Evolutionary conservation across 1,284 basidiomycete genomes (phyloP), one percentile per base, ranked within the genome.

Genomic region (Heterobasidion irregulare): DNA sequence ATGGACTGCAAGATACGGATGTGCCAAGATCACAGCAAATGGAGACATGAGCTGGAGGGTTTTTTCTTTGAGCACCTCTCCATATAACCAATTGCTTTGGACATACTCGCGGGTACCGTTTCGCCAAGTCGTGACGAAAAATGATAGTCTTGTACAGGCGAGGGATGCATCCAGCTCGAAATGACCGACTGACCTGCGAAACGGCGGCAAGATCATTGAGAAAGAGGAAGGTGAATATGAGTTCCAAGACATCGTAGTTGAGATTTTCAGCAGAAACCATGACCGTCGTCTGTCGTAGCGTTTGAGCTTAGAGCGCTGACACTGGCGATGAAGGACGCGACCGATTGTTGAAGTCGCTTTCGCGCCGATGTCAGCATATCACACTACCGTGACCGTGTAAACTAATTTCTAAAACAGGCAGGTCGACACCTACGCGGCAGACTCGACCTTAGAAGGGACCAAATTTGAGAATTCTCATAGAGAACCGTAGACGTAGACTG

Each of bases 191-290:
- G 61, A 86, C 84, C 36, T 82, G 77, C 1, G 82, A 77, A 18
- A 81, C 71, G 1, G 78, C 75, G 33, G 78, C 73, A 32, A 89
- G 75, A 61, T 87, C 83, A 32, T 75, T 68, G 3, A 74, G 74
- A 51, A 72, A 64, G 7, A 89, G 70, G 61, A 75, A 70, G 0
- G 70, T 65, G 58, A 84, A 84, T 10, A 89, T 79, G 13, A 81
- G 70, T 59, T 84, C 82, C 47, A 88, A 74, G 51, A 89, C 82
- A 67, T 89, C 86, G 18, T 80, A 73, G 59, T 88, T 82, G 45
- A 87, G 70, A 59, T 79, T 84, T 57, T 84, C 77, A n/a, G 80
- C 81, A 47, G 81, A 76, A 47, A 83, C 77, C 83, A 86, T 85
- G 9, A 6, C 34, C n/a, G 10, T n/a, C 4, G n/a, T 12, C 12